Percentiles rank a stretch among this genome's conserved stretches.
Conservation (phyloP, 2,329 filamentous ascomycete genomes). For the Colletotrichum zoysiae region DNA sequence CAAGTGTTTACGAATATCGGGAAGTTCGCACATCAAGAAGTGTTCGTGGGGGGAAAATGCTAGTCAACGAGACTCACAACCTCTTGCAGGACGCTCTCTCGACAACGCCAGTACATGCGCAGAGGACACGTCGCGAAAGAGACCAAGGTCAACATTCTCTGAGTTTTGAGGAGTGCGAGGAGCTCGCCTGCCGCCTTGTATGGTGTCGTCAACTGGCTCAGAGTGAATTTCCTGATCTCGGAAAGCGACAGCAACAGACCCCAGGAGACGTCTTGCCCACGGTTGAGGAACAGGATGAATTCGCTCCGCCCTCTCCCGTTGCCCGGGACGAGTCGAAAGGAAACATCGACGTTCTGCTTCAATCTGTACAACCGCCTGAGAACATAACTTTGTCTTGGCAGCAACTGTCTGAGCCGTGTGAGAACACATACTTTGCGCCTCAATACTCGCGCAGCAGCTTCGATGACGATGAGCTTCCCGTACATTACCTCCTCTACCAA, state of each 20-base stretch:
- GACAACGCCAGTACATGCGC: slow-evolving; percentile 6
- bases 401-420: slow-evolving; percentile 78
- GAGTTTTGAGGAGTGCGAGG: slow-evolving; percentile 85
- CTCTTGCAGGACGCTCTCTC: slow-evolving; percentile 64
- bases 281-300: slow-evolving; percentile 70
- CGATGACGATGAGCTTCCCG: slow-evolving; percentile 87
- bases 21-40: slow-evolving; percentile 80
- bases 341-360: slow-evolving; percentile 59
- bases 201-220: slow-evolving; percentile 72
- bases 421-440: slow-evolving; percentile 78
- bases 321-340: slow-evolving; percentile 44
- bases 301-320: slow-evolving; percentile 32
- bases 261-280: slow-evolving; percentile 60
- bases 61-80: slow-evolving; percentile 78
- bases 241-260: slow-evolving; percentile 39
- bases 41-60: slow-evolving; percentile 78
- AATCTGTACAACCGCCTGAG: slow-evolving; percentile 62
- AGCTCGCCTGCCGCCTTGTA: slow-evolving; percentile 78
- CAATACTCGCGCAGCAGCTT: slow-evolving; percentile 66
- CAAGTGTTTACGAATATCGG: slow-evolving; percentile 89
- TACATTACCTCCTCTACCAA: slow-evolving; percentile 82
- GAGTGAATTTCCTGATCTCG: neutral
- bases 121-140: slow-evolving; percentile 35
- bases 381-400: slow-evolving; percentile 75
- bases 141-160: slow-evolving; percentile 54